Base-by-base conservation (phyloP, 2,329 filamentous ascomycete genomes). In the Talaromyces albobiverticillius region DNA sequence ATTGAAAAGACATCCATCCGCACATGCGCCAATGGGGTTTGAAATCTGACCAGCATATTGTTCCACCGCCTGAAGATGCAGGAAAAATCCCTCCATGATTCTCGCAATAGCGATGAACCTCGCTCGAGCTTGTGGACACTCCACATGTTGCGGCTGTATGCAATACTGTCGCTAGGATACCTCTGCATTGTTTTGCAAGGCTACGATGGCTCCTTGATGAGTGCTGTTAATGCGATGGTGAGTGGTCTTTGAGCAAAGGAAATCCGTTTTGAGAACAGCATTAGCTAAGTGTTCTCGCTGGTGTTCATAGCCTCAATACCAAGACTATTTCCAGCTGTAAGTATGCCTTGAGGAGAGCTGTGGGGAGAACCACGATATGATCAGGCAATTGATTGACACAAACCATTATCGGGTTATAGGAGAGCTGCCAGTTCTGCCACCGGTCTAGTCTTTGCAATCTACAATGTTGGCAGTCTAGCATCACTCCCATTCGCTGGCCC, bases 281-380 rank as follows among this genome's bases (percentile, higher is more conserved):
- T n/a, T n/a, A n/a, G n/a, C n/a, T n/a, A n/a, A n/a, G n/a, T n/a
- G n/a, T n/a, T n/a, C n/a, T n/a, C n/a, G n/a, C n/a, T n/a, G n/a
- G n/a, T n/a, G n/a, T n/a, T n/a, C n/a, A n/a, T 20, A 55, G 53
- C 53, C 53, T 46, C 53, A 55, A 51, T 55, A 55, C 31, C 53
- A 55, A 16, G 23, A 43, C 8, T 55, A 46, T 41, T 55, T 50
- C 18, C 46, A 47, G 20, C 40, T 55, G 53, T 55, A 46, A 47
- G 53, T 51, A 20, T 16, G 32, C 4, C 14, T 8, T 36, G 32
- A 16, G 32, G n/a, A 36, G n/a, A 16, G 2, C 9, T 16, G 31
- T n/a, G n/a, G n/a, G n/a, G n/a, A n/a, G n/a, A n/a, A n/a, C n/a
- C n/a, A n/a, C 25, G 9, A 9, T 29, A 4, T 29, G 29, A 31